Base-by-base conservation (phyloP, 2,329 filamentous ascomycete genomes). In the Stachybotrys chlorohalonatus region DNA sequence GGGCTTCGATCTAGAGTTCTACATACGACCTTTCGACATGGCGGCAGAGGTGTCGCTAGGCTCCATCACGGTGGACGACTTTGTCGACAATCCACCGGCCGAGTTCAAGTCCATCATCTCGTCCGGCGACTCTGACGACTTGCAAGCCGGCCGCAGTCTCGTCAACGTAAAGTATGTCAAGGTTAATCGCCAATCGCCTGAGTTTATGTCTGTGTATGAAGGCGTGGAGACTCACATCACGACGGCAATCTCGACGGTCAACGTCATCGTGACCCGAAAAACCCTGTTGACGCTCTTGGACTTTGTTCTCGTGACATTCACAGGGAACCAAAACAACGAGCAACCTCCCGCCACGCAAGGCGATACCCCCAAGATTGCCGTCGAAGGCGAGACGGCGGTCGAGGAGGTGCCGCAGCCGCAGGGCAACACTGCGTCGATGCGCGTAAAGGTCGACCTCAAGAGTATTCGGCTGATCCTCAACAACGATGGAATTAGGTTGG, bases 91-190 rank as follows among this genome's bases (percentile, higher is more conserved):
- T 53, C 85, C 91, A 0, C 76, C 89, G 0, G 86, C 87, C 7
- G 93, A 97, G 64, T 99, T 99, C 77, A 96, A 94, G 71, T 93
- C 93, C 31, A 95, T 99, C 52, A 84, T 99, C n/a, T 95, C 92
- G 0, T 96, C 94, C 1, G 83, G 82, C 0, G 84, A 86, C 51
- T 70, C 74, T 7, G 82, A 86, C 48, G 93, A 95, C 64, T 84
- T 87, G 31, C 81, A 86, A 49, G 83, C 88, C 56, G 85, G 89
- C 57, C 83, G 89, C 56, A 90, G 95, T 62, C 80, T 99, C 11
- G 89, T 99, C 61, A 84, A 86, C 52, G 81, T 99, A 63, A 96
- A 93, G 64, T 95, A 96, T 64, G 80, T 90, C 57, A 90, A 88
- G 66, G 90, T 97, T 56, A 96, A 94, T 63, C 86, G 83, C 36